Conservation (phyloP, 208 protist genomes). For the Wallacemonas sp. region DNA sequence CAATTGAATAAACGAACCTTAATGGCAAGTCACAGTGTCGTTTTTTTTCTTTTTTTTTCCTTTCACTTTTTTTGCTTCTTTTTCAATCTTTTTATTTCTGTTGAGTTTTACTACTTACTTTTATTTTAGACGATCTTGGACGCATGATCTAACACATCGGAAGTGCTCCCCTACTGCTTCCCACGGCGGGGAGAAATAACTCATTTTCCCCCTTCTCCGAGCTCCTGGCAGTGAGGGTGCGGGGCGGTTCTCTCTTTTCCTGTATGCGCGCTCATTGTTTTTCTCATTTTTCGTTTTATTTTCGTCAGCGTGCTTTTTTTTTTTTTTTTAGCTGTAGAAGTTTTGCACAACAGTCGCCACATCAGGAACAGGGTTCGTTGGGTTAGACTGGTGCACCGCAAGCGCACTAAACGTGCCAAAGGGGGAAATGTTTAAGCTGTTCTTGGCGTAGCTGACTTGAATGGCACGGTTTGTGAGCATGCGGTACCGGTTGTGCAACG, state of each 20-base stretch:
- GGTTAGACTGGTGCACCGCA: constrained; percentile 82
- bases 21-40: no score
- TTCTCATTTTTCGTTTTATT: not conserved
- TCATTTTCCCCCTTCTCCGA: no score
- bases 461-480: constrained; percentile 88
- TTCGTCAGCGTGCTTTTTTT: not conserved
- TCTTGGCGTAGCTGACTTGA: constrained; percentile 91
- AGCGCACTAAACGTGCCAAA: constrained; percentile 79
- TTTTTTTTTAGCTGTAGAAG: constrained; percentile 27
- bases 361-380: constrained; percentile 83
- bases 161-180: no score
- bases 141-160: no score
- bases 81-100: not conserved
- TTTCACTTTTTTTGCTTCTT: constrained; percentile 1
- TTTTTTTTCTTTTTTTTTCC: no score
- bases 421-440: constrained; percentile 81
- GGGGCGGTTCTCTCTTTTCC: no score
- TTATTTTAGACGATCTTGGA: not conserved
- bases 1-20: no score
- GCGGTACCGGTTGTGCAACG: constrained; percentile 86
- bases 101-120: not conserved
- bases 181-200: no score
- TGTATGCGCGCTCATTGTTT: no score
- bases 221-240: no score
- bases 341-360: constrained; percentile 41